Percentiles rank a stretch among this genome's conserved stretches.
phyloP scores from a whole-genome alignment of 345 rosid species.

The Cardamine occulta region DNA sequence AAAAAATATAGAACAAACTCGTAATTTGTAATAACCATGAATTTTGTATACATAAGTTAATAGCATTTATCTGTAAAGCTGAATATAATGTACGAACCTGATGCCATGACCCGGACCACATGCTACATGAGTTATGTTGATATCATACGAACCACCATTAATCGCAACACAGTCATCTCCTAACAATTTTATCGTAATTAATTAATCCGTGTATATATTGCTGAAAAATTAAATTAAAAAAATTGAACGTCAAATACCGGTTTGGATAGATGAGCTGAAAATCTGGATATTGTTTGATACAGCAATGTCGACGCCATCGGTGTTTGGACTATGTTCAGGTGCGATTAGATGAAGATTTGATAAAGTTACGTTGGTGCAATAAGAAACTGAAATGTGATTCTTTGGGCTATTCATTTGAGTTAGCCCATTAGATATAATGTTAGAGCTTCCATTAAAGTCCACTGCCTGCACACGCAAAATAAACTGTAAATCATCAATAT shows the following conservation, averaged over 20 bases:
- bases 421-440: slow-evolving; percentile 40
- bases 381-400: slow-evolving; percentile 34
- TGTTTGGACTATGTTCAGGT: slow-evolving; percentile 51
- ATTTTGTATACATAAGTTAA: neutral
- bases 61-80: neutral
- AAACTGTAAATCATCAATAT: neutral
- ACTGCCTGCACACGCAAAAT: neutral
- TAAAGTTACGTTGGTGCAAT: slow-evolving; percentile 31
- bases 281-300: slow-evolving; percentile 35
- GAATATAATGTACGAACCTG: slow-evolving; percentile 29
- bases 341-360: slow-evolving; percentile 45
- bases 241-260: slow-evolving; percentile 41
- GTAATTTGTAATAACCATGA: neutral
- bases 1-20: neutral
- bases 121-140: slow-evolving; percentile 44
- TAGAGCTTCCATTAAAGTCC: slow-evolving; percentile 1
- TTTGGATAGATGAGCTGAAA: slow-evolving; percentile 35
- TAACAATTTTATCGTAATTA: slow-evolving; percentile 2
- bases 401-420: slow-evolving; percentile 39
- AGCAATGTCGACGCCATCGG: slow-evolving; percentile 54
- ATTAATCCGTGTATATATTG: neutral
- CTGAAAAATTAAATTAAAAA: neutral
- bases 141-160: slow-evolving; percentile 33
- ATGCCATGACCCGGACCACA: slow-evolving; percentile 78
- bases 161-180: slow-evolving; percentile 69